These are phyloP conservation scores for Aspergillus carlsbadensis DNA, from an alignment of 495 filamentous ascomycete species.

Conservation along the genomic window DNA sequence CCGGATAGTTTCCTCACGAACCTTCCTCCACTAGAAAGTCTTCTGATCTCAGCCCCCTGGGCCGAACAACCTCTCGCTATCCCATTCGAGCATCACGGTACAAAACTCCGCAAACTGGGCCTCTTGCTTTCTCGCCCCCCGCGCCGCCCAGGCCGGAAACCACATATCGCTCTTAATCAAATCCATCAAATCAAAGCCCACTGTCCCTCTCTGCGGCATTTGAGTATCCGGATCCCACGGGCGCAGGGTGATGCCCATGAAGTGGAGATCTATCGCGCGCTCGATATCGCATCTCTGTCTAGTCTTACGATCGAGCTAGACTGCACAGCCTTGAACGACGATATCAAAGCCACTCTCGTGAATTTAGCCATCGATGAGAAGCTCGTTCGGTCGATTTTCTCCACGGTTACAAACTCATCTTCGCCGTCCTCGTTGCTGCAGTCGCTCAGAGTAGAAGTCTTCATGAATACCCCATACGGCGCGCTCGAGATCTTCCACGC, in stretches of 20 bases:
- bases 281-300: not conserved
- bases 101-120: not conserved
- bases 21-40: constrained; percentile 2
- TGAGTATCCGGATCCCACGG: constrained; percentile 5
- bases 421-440: not conserved
- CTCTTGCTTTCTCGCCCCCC: not conserved
- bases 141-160: not conserved
- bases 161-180: not conserved
- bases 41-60: not conserved
- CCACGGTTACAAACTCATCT: not conserved
- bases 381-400: constrained; percentile 4
- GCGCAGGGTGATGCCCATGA: not conserved
- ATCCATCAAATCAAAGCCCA: constrained; percentile 1
- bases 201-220: not conserved
- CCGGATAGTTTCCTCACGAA: not conserved
- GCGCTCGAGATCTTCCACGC: not conserved
- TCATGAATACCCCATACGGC: not conserved
- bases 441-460: not conserved
- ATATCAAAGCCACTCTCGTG: not conserved
- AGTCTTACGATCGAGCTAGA: constrained; percentile 2
- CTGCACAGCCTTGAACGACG: not conserved
- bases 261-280: constrained; percentile 8
- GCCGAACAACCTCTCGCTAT: not conserved
- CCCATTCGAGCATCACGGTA: not conserved
- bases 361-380: constrained; percentile 8